Evolutionary conservation across 345 rosid genomes (phyloP).

Genomic region (Bruguiera gymnorhiza): DNA sequence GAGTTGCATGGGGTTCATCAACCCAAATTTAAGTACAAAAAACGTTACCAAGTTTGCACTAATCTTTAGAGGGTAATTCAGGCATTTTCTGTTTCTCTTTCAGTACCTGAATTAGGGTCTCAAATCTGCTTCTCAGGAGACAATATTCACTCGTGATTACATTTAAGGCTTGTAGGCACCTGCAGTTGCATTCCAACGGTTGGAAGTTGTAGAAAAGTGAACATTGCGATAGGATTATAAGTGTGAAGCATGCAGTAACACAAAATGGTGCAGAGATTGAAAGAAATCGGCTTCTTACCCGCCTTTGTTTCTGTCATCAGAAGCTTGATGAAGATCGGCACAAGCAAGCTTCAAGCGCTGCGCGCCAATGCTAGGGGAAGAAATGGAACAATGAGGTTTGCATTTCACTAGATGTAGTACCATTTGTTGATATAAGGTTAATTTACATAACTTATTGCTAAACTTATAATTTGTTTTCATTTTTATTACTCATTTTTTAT

Average conservation of each 20-base stretch:
- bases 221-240: too few species aligned
- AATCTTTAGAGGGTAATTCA: too few species aligned
- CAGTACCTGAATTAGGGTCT: slow-evolving; percentile 21
- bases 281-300: slow-evolving; percentile 20
- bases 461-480: too few species aligned
- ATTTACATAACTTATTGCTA: too few species aligned
- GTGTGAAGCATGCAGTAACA: background rate
- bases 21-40: too few species aligned
- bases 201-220: background rate
- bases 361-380: slow-evolving; percentile 34
- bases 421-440: too few species aligned
- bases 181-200: background rate
- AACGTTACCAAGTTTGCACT: too few species aligned
- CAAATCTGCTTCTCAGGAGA: slow-evolving; percentile 13
- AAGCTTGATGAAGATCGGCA: slow-evolving; percentile 29
- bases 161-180: slow-evolving; percentile 17
- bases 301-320: slow-evolving; percentile 19
- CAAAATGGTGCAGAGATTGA: background rate
- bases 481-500: too few species aligned
- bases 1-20: too few species aligned
- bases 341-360: slow-evolving; percentile 31
- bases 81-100: background rate
- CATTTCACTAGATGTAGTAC: too few species aligned
- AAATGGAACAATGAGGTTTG: background rate
- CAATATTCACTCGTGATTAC: slow-evolving; percentile 17